A percentile compares a stretch with the other conserved stretches of the same genome.
Evolutionary conservation across 2,329 filamentous ascomycete species (phyloP).

Genomic region (Penicillium thymicola): DNA sequence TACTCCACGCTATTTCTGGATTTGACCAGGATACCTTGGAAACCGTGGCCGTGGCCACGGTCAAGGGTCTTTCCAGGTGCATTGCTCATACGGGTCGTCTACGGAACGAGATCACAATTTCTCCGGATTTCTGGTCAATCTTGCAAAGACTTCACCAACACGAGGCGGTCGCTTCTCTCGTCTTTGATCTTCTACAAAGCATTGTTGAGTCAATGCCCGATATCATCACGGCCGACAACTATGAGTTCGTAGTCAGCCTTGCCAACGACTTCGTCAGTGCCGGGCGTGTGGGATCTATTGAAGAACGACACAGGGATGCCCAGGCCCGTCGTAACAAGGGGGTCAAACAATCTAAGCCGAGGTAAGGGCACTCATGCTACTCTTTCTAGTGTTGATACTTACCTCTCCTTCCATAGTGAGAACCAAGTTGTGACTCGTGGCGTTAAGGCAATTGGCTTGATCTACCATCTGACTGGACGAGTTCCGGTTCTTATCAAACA

Average conservation of each 20-base stretch:
- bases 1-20: constrained; percentile 86
- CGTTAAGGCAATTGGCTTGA: constrained; percentile 73
- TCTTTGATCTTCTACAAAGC: constrained; percentile 83
- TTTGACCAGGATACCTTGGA: constrained; percentile 75
- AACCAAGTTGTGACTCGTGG: constrained; percentile 73
- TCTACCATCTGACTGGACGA: constrained; percentile 76
- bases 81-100: constrained; percentile 74
- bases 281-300: constrained; percentile 66
- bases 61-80: constrained; percentile 76
- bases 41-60: constrained; percentile 69
- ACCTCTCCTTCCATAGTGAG: constrained; percentile 47
- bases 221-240: constrained; percentile 91
- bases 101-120: constrained; percentile 89
- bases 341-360: constrained; percentile 51
- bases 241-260: constrained; percentile 78
- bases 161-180: constrained; percentile 67
- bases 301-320: constrained; percentile 66
- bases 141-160: constrained; percentile 70
- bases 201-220: constrained; percentile 69
- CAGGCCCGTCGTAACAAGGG: constrained; percentile 52
- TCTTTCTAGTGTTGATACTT: constrained; percentile 2
- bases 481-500: constrained; percentile 87
- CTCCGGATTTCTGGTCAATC: constrained; percentile 95
- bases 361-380: constrained; percentile 46
- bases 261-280: constrained; percentile 87